These are phyloP conservation scores for Wickerhamiella dianesei DNA, from an alignment of 805 yeast species.

Conservation along the genomic window DNA sequence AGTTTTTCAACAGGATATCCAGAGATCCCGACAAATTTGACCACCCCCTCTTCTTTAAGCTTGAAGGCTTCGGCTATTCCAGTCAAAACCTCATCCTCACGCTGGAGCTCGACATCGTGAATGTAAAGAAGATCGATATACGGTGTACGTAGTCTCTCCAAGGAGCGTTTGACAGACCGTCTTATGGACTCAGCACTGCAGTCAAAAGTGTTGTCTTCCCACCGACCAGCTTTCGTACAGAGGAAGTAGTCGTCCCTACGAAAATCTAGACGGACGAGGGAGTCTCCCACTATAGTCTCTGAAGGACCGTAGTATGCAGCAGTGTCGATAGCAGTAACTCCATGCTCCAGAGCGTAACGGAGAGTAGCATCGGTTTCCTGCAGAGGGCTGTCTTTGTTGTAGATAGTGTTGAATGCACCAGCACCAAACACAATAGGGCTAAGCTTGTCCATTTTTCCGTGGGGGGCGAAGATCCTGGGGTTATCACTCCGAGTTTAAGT, in stretches of 20 bases:
- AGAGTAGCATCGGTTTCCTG: slow-evolving; percentile 49
- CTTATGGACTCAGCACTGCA: slow-evolving; percentile 50
- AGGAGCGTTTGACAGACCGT: slow-evolving; percentile 50
- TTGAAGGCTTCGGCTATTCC: slow-evolving; percentile 50
- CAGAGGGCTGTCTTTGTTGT: slow-evolving; percentile 51
- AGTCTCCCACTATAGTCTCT: slow-evolving; percentile 59
- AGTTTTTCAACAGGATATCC: slow-evolving; percentile 76
- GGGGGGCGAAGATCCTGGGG: background rate
- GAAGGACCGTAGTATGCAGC: slow-evolving; percentile 91
- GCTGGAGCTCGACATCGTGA: slow-evolving; percentile 80
- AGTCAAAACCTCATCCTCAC: slow-evolving; percentile 37
- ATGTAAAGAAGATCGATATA: slow-evolving; percentile 73
- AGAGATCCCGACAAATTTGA: slow-evolving; percentile 59
- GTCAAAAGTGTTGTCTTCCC: slow-evolving; percentile 56
- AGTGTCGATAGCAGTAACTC: slow-evolving; percentile 72
- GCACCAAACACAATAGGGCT: slow-evolving; percentile 65
- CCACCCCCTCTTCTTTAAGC: slow-evolving; percentile 49
- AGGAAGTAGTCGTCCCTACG: slow-evolving; percentile 54
- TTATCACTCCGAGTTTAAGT: too few relatives aligned
- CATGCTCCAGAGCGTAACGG: slow-evolving; percentile 45
- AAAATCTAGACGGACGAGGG: slow-evolving; percentile 33
- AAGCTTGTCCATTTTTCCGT: background rate
- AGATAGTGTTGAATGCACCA: slow-evolving; percentile 73
- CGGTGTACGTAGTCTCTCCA: slow-evolving; percentile 47
- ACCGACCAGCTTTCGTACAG: slow-evolving; percentile 79